Evolutionary conservation across 2,329 filamentous ascomycete genomes (phyloP).

Genomic region (Claviceps lovelessii): DNA sequence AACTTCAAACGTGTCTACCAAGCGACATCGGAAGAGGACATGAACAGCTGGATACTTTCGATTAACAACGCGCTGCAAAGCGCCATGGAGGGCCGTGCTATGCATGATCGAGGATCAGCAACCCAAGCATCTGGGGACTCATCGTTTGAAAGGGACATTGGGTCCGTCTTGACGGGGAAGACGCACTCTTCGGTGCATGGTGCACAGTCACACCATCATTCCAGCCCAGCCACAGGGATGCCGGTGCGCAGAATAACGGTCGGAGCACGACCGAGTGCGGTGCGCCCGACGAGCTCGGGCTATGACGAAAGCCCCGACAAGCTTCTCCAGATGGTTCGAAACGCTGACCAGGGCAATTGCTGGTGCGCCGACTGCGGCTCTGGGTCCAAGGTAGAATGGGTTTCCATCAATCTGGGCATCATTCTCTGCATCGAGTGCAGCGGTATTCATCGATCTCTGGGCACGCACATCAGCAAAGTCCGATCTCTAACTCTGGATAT

Average conservation of each 20-base stretch:
- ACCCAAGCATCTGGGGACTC: slow-evolving; percentile 29
- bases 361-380: slow-evolving; percentile 93
- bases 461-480: slow-evolving; percentile 95
- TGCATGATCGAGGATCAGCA: slow-evolving; percentile 35
- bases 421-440: slow-evolving; percentile 96
- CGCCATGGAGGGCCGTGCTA: slow-evolving; percentile 71
- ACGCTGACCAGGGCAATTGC: slow-evolving; percentile 82
- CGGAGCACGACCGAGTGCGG: slow-evolving; percentile 65
- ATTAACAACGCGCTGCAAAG: slow-evolving; percentile 97
- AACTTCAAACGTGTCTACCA: slow-evolving; percentile 94
- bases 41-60: slow-evolving; percentile 89
- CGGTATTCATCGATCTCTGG: slow-evolving; percentile 88
- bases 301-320: slow-evolving; percentile 76
- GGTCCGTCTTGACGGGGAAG: slow-evolving; percentile 85
- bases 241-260: slow-evolving; percentile 82
- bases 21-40: slow-evolving; percentile 93
- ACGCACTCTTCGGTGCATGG: slow-evolving; percentile 54
- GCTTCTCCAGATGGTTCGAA: slow-evolving; percentile 72
- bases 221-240: slow-evolving; percentile 32
- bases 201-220: slow-evolving; percentile 34
- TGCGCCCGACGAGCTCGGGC: slow-evolving; percentile 52
- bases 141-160: slow-evolving; percentile 69
- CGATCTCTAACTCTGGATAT: slow-evolving; percentile 91
- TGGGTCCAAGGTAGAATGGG: slow-evolving; percentile 90
- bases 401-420: slow-evolving; percentile 93